Percentiles rank a stretch among this genome's conserved stretches.
These are phyloP conservation scores for Tulasnella sp. DNA, from an alignment of 768 basidiomycete genomes.

Conservation along the genomic window DNA sequence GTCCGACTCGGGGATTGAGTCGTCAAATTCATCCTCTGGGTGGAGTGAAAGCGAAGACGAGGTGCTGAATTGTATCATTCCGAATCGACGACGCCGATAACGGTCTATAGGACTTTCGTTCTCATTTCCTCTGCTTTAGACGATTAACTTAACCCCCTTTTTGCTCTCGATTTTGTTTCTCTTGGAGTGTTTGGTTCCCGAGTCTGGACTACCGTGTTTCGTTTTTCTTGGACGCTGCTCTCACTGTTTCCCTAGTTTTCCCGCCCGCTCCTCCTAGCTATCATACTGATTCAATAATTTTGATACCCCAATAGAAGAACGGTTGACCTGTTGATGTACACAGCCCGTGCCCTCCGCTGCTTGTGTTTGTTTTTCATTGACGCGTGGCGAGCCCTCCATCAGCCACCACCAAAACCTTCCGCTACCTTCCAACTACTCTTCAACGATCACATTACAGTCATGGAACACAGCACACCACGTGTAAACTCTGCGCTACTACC, in stretches of 20 bases:
- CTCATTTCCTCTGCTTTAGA: background rate
- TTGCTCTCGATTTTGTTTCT: too few relatives aligned
- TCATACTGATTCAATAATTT: background rate
- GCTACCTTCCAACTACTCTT: too few relatives aligned
- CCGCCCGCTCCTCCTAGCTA: background rate
- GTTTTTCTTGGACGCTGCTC: background rate
- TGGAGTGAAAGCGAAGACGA: background rate
- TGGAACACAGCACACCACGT: constrained; percentile 33
- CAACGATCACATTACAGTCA: background rate
- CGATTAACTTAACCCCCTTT: background rate
- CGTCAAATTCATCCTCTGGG: background rate
- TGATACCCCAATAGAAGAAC: background rate
- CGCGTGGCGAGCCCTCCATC: background rate
- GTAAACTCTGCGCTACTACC: constrained; percentile 52
- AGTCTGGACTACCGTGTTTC: background rate
- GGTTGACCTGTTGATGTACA: background rate
- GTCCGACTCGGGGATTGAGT: background rate
- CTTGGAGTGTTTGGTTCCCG: background rate
- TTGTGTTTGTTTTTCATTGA: background rate
- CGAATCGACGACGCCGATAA: background rate
- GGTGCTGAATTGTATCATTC: background rate
- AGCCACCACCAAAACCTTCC: background rate
- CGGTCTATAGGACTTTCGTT: background rate
- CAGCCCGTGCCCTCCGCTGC: background rate
- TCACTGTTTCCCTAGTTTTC: background rate